These are phyloP conservation scores for Daldinia caldariorum DNA, from an alignment of 495 filamentous ascomycete genomes.

Conservation along the genomic window DNA sequence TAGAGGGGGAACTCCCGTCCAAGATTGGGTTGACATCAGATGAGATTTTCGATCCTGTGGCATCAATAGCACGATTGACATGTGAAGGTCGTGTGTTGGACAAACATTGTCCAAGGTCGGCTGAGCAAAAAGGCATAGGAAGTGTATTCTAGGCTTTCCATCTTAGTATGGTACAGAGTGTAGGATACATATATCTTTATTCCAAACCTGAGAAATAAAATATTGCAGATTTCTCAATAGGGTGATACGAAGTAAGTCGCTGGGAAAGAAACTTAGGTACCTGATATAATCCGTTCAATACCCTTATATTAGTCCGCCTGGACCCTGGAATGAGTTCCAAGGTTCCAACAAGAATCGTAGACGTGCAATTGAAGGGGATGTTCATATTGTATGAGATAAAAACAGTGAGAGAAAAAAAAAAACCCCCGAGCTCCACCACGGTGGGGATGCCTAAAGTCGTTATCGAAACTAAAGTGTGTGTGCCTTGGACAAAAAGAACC, in stretches of 20 bases:
- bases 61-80: not conserved
- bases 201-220: slow-evolving; percentile 1
- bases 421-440: not conserved
- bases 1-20: not conserved
- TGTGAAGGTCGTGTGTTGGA: not conserved
- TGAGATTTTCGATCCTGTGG: not conserved
- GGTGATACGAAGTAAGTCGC: not conserved
- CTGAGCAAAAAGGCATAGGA: not conserved
- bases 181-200: not conserved
- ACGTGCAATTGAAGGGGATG: not conserved
- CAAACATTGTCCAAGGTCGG: not conserved
- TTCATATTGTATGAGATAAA: not conserved
- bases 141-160: not conserved
- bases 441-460: not conserved
- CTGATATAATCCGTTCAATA: not conserved
- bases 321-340: not conserved
- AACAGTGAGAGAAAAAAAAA: not conserved
- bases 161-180: slow-evolving; percentile 10
- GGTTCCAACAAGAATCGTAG: not conserved
- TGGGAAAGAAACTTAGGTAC: not conserved
- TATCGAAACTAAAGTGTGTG: not conserved
- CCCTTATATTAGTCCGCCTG: not conserved
- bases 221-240: not conserved
- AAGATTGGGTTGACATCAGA: not conserved
- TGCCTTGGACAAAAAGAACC: slow-evolving; percentile 3